Evolutionary conservation across 208 protist species (phyloP), one percentile per base, ranked within the genome.

Genomic region (Leishmania lainsoni): DNA sequence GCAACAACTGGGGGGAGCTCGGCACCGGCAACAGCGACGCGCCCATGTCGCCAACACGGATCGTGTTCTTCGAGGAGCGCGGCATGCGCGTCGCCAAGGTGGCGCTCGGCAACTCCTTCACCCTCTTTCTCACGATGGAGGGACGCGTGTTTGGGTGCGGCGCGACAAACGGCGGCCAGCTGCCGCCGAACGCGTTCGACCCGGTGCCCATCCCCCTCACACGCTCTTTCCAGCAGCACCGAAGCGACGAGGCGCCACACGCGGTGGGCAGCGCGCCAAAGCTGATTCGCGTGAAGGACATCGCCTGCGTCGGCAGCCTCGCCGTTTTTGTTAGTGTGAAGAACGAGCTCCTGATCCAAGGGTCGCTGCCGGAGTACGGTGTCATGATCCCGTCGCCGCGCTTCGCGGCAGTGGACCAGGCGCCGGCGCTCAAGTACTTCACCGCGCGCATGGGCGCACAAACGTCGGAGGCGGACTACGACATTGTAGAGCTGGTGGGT

Each of bases 1-100:
- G 89, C 85, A 95, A 95, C 81, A 93, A 85, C 61, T 94, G 90
- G 90, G 92, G 92, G 58, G 92, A 95, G 72, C 83, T 95, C 29
- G 90, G 89, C 29, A 89, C 93, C 79, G 92, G 90, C 61, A 82
- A 48, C 61, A 94, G 90, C 39, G 83, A 87, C 58, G 89, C 90
- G 17, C 90, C 92, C 16, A 89, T 93, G 92, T 71, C 80, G 26
- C 89, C 90, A 22, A 89, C 84, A 29, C 85, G 81, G 39, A 89
- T 94, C 32, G n/a, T 68, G 26, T 91, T 88, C 80, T 94, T 93
- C 82, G 80, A 87, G 52, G 65, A 86, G 59, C 81, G 83, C 42
- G 81, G 82, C 16, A 81, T 90, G 51, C 49, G 71, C 29, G 76
- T 94, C 63, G 71, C 90, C 76, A 93, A 94, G 80, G 87, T 90